Evolutionary conservation across 371 early-diverging fungal species (phyloP).

Genomic region (Dinochytrium kinnereticum): DNA sequence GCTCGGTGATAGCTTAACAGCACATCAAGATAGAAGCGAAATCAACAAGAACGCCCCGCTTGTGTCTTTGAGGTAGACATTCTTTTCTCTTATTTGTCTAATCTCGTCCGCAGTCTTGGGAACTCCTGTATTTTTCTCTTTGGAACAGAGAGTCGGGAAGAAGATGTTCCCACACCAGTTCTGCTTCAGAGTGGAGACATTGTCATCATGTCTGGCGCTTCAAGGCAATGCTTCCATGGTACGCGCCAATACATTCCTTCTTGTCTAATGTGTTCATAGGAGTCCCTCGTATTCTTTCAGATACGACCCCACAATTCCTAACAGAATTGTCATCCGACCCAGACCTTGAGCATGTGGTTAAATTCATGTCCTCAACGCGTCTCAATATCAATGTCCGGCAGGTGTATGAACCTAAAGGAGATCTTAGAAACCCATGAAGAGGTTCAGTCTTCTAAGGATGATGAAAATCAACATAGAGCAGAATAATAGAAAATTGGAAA

Average conservation of each 20-base stretch:
- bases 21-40: constrained; percentile 94
- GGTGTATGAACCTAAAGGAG: constrained; percentile 43
- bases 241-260: constrained; percentile 43
- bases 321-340: constrained; percentile 38
- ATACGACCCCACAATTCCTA: constrained; percentile 67
- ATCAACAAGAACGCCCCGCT: constrained; percentile 87
- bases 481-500: background rate
- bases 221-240: constrained; percentile 72
- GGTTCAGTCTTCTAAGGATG: too few relatives aligned
- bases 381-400: constrained; percentile 82
- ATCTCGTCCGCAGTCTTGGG: constrained; percentile 61
- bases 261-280: constrained; percentile 47
- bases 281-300: constrained; percentile 74
- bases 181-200: constrained; percentile 80
- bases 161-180: constrained; percentile 61
- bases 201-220: constrained; percentile 80
- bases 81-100: background rate
- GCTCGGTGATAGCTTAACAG: constrained; percentile 82
- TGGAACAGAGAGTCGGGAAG: constrained; percentile 68
- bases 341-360: constrained; percentile 65
- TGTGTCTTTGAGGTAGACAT: constrained; percentile 53
- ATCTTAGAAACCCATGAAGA: too few relatives aligned
- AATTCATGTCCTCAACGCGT: constrained; percentile 63
- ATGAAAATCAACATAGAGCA: background rate
- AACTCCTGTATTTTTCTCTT: constrained; percentile 80